Evolutionary conservation across 2,329 filamentous ascomycete genomes (phyloP), one percentile per base, ranked within the genome.

Genomic region (Scopulariopsis brevicaulis): DNA sequence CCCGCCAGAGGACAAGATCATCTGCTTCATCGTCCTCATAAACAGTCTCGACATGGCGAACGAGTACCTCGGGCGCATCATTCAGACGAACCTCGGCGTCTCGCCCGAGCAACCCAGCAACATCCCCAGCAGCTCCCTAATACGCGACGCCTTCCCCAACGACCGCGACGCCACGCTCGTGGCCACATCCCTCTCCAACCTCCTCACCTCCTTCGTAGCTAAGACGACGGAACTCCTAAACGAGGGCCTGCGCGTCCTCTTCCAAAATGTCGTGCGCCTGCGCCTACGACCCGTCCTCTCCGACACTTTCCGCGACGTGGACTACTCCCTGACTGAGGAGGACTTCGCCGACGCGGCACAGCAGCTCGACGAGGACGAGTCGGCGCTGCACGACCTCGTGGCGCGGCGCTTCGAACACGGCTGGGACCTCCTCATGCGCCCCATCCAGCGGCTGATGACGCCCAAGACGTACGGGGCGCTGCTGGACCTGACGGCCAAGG

Each of bases 21-120:
- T 97, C 56, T 80, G 88, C 4, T 99, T 99, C 69, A 84, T 96
- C 18, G 86, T 97, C 24, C 80, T 96, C 53, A 90, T 96, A 71
- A 99, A 99, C 78, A 96, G 93, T 68, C 83, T 99, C 28, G 93
- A 99, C 68, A 83, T 96, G 60, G 87, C 91, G 11, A 90, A 90
- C 61, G 90, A 96, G 67, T 99, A 99, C 71, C 82, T 96, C 55
- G 82, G 84, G 18, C 87, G 93, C 58, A 96, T 99, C 64, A 86
- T 97, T 52, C 79, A 81, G 35, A 80, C 84, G 37, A 84, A 87
- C 54, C 75, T 92, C 28, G 74, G 74, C 37, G 48, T 58, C 2
- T 58, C 56, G 8, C 15, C 51, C 10, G 56, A 50, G 1, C 53
- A 54, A 3, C 63, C 62, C 20, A 67, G 73, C 34, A 66, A 66